These are phyloP conservation scores for Sphenostylis stenocarpa DNA, from an alignment of 306 rosid species.

Conservation along the genomic window DNA sequence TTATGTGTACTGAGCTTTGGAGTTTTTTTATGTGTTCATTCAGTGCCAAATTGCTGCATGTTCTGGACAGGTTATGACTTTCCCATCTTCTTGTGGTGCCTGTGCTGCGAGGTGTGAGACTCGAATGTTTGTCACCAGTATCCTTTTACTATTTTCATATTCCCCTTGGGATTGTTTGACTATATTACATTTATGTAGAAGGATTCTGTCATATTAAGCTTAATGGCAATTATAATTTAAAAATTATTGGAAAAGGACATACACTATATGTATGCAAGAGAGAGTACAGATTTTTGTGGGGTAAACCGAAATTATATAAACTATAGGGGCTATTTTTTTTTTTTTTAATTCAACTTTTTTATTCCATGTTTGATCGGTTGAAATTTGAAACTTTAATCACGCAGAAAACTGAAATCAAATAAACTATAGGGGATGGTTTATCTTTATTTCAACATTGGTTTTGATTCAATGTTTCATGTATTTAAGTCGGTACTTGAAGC, in stretches of 20 bases:
- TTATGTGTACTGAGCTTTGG: neutral
- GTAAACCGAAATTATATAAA: neutral
- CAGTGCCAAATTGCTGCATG: slow-evolving; percentile 15
- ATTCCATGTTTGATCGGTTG: slow-evolving; percentile 6
- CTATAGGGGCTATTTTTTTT: neutral
- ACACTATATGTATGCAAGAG: slow-evolving; percentile 14
- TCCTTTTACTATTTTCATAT: slow-evolving; percentile 45
- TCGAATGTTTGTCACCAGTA: slow-evolving; percentile 94
- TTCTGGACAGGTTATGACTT: slow-evolving; percentile 88
- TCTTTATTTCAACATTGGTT: neutral
- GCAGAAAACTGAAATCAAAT: neutral
- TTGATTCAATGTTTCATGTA: neutral
- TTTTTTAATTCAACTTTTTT: neutral
- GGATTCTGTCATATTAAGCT: neutral
- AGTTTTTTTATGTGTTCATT: slow-evolving; percentile 10
- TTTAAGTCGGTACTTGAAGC: slow-evolving; percentile 16
- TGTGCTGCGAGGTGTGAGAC: slow-evolving; percentile 79
- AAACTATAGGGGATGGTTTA: neutral
- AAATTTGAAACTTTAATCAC: slow-evolving; percentile 13
- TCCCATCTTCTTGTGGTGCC: slow-evolving; percentile 90
- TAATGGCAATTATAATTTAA: slow-evolving; percentile 5
- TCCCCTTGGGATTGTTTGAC: slow-evolving; percentile 13
- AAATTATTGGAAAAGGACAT: slow-evolving; percentile 19
- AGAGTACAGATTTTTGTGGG: neutral
- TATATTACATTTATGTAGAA: neutral